Evolutionary conservation across 78 protist species (phyloP).

Genomic region (Reticulomyxa filosa): DNA sequence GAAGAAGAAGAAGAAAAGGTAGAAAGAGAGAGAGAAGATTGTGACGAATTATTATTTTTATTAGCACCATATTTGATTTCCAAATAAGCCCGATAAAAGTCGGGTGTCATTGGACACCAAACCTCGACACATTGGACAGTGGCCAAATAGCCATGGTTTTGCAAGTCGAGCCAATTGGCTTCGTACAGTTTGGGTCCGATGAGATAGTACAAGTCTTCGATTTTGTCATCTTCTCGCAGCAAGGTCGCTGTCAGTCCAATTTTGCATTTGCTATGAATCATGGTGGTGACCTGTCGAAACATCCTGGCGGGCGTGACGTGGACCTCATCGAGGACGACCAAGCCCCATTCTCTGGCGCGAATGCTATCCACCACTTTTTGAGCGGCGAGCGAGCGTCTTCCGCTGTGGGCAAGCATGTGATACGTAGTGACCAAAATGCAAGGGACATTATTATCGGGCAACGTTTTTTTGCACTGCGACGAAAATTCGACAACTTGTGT

Average conservation of each 20-base stretch:
- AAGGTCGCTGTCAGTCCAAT: conserved; percentile 88
- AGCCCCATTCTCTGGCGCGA: no score
- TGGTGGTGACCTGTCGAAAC: neutral
- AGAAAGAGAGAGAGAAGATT: no score
- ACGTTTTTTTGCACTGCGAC: no score
- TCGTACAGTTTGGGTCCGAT: conserved; percentile 99
- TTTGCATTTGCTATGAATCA: conserved; percentile 61
- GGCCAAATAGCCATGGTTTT: conserved; percentile 43
- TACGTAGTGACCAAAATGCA: no score
- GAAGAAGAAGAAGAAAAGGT: no score
- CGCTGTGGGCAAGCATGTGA: no score
- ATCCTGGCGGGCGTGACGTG: conserved; percentile 18
- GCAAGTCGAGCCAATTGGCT: conserved; percentile 96
- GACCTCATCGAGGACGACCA: conserved; percentile 25
- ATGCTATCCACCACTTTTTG: no score
- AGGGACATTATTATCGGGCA: no score
- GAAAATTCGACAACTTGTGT: no score
- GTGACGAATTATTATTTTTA: no score
- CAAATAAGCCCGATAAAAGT: conserved; percentile 54
- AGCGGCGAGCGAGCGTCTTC: no score
- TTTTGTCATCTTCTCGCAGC: conserved; percentile 85
- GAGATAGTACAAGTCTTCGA: conserved; percentile 64
- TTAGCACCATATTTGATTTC: no score
- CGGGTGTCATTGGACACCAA: conserved; percentile 76
- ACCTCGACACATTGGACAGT: conserved; percentile 58